Evolutionary conservation across 1,284 basidiomycete genomes (phyloP).

Genomic region (Ceratobasidium sp.): DNA sequence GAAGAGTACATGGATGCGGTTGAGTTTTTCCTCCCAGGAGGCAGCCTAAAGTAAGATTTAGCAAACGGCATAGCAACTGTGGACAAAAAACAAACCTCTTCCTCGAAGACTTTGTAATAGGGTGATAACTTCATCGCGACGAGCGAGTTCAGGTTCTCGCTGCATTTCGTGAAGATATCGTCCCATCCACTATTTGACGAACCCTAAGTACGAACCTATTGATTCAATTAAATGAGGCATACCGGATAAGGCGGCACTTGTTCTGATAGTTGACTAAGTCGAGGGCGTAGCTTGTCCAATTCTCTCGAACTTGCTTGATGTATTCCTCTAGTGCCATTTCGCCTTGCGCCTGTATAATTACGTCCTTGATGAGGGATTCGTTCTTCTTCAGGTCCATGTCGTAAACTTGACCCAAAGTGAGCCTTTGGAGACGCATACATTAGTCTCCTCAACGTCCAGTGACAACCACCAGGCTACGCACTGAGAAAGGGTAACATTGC

Average conservation of each 20-base stretch:
- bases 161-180: conserved; percentile 94
- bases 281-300: conserved; percentile 94
- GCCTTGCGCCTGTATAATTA: conserved; percentile 97
- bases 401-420: conserved; percentile 97
- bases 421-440: conserved; percentile 56
- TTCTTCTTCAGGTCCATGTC: conserved; percentile 96
- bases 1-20: conserved; percentile 94
- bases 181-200: conserved; percentile 85
- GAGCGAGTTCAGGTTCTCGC: conserved; percentile 95
- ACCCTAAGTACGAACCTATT: conserved; percentile 17
- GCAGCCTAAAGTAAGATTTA: conserved; percentile 64
- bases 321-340: conserved; percentile 97
- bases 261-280: conserved; percentile 99
- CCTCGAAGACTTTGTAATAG: conserved; percentile 96
- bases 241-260: conserved; percentile 95
- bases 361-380: conserved; percentile 89
- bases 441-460: not conserved
- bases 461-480: conserved; percentile 52
- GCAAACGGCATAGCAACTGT: not conserved
- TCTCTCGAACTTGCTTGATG: conserved; percentile 94
- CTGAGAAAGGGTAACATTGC: conserved; percentile 71
- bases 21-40: conserved; percentile 94
- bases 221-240: conserved; percentile 43
- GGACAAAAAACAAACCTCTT: conserved; percentile 64
- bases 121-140: conserved; percentile 97